Base-by-base conservation (phyloP, 768 basidiomycete genomes). In the Stropharia rugosoannulata region DNA sequence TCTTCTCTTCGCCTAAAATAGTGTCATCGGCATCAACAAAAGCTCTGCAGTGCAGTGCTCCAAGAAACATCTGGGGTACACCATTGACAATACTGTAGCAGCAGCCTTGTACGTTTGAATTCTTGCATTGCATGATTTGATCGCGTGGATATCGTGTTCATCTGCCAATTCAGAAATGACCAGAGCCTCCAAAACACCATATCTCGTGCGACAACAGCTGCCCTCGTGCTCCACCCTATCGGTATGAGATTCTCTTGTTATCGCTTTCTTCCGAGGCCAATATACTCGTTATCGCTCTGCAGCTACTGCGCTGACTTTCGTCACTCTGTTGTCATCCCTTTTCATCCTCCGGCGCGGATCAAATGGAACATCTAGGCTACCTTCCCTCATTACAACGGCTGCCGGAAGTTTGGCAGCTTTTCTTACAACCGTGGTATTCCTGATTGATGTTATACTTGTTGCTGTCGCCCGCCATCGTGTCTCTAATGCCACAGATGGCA, bases 221-320 rank as follows among this genome's bases (percentile, higher is more conserved):
- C 72, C 44, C 70, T 86, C 25, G 80, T 81, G 54, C 68, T 84
- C 54, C 82, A 84, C 63, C 82, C 80, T 25, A 74, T 85, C 55
- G 81, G 83, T 81, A 55, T 45, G 40, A 57, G 44, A 51, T 57
- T 50, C 39, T 25, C 56, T 50, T 40, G 43, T 55, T 59, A 57
- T 57, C 56, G 49, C 39, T 54, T 57, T 55, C 11, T 54, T 54
- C 50, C 50, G 25, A 41, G 39, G 41, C 48, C 45, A 38, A 13
- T 46, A 18, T 49, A 43, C 32, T 13, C 48, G 25, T 49, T 35
- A 25, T 49, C 49, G 42, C 42, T 45, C 19, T 53, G 22, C 62
- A 84, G 81, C 80, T 51, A 75, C 76, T 52, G 80, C 65, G 41
- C 61, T 83, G n/a, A 66, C 79, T 25, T 84, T 84, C 68, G 60